Conservation (phyloP, 2,329 filamentous ascomycete species). For the Colletotrichum sp. region DNA sequence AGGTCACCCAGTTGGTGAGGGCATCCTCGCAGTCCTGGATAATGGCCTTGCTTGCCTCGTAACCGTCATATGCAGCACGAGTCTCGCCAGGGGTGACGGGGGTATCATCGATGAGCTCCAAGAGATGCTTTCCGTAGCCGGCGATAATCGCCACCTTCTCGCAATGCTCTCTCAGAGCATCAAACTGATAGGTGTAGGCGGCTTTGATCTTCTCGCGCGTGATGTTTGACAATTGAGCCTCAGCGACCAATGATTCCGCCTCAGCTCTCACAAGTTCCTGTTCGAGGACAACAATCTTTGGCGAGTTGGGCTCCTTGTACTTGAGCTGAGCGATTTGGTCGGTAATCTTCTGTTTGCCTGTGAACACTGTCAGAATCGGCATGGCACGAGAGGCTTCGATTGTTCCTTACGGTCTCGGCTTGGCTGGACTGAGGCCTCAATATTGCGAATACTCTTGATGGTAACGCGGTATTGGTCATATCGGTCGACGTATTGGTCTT, state of each 20-base stretch:
- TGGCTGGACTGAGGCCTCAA: conserved; percentile 96
- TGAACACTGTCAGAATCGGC: conserved; percentile 22
- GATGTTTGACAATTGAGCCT: conserved; percentile 98
- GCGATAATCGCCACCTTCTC: conserved; percentile 99
- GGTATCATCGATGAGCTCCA: conserved; percentile 94
- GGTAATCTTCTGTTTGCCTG: conserved; percentile 98
- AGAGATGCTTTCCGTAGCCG: conserved; percentile 96
- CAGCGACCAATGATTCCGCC: conserved; percentile 97
- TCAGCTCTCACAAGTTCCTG: conserved; percentile 98
- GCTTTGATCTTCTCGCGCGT: conserved; percentile 99
- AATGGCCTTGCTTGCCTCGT: conserved; percentile 97
- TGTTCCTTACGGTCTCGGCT: conserved; percentile 84
- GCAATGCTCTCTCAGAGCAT: conserved; percentile 94
- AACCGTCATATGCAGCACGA: conserved; percentile 93
- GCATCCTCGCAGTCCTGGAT: conserved; percentile 99
- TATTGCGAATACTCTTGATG: conserved; percentile 99
- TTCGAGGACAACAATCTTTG: conserved; percentile 96
- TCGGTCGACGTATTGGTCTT: conserved; percentile 97
- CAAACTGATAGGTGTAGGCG: conserved; percentile 97
- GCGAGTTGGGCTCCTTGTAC: conserved; percentile 99
- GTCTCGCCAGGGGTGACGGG: conserved; percentile 98
- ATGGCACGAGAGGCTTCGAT: background rate
- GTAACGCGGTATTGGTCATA: conserved; percentile 99
- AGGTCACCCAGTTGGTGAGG: conserved; percentile 94
- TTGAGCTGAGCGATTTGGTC: conserved; percentile 99